Evolutionary conservation across 805 yeast genomes (phyloP).

Genomic region (Candida orba): DNA sequence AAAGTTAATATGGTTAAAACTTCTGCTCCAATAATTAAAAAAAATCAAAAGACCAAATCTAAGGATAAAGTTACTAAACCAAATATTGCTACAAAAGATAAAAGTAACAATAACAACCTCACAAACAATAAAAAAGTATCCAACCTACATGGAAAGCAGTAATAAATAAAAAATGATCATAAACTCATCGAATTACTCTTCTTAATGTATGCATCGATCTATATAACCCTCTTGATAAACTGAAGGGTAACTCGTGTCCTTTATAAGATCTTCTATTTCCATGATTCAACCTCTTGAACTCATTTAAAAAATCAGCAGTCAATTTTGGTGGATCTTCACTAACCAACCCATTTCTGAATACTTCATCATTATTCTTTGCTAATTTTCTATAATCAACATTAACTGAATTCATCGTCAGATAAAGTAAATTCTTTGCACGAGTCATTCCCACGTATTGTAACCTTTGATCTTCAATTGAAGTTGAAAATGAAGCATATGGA

Average conservation of each 20-base stretch:
- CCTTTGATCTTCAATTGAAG: conserved; percentile 28
- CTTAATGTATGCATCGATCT: conserved; percentile 3
- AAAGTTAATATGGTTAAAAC: conserved; percentile 38
- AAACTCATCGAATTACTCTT: too few species aligned
- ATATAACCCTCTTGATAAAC: background rate
- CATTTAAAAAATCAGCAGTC: background rate
- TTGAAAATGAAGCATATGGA: background rate
- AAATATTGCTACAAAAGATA: background rate
- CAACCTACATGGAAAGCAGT: too few species aligned
- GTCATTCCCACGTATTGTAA: conserved; percentile 61
- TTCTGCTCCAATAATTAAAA: conserved; percentile 36
- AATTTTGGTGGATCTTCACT: background rate
- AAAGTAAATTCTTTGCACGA: conserved; percentile 41
- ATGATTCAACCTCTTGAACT: background rate
- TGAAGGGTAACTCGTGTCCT: conserved; percentile 2
- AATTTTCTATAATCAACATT: conserved; percentile 1
- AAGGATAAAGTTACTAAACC: conserved; percentile 3
- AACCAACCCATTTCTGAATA: background rate
- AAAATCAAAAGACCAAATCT: conserved; percentile 13
- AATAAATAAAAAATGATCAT: background rate
- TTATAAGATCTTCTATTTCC: conserved; percentile 1
- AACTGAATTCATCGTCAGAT: conserved; percentile 8
- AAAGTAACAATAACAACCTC: too few species aligned
- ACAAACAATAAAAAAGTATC: too few species aligned
- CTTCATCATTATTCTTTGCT: background rate